A percentile compares a stretch with the other conserved stretches of the same genome.
These are phyloP conservation scores for Iberis pinnata DNA, from an alignment of 345 rosid genomes.

Conservation along the genomic window DNA sequence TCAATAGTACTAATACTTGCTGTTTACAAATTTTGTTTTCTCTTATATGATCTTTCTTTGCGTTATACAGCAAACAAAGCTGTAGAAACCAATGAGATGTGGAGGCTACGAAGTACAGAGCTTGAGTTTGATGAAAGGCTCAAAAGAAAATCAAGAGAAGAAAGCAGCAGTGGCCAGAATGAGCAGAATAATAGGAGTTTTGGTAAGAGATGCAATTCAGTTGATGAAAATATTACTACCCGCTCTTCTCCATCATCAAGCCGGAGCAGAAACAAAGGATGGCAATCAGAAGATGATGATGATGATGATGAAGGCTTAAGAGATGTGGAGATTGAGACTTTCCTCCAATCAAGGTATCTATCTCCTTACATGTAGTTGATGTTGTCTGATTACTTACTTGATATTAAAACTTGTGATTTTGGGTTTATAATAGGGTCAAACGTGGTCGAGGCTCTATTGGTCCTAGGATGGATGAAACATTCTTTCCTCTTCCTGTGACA, in stretches of 20 bases:
- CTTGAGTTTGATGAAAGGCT: conserved; percentile 44
- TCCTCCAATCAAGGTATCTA: conserved; percentile 75
- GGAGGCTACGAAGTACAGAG: conserved; percentile 72
- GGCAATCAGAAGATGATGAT: conserved; percentile 29
- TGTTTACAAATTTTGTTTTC: no score
- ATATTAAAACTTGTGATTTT: conserved; percentile 5
- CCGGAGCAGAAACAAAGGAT: conserved; percentile 27
- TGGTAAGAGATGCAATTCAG: conserved; percentile 28
- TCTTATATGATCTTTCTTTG: conserved; percentile 10
- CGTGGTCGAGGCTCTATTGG: conserved; percentile 89
- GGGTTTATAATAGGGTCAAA: conserved; percentile 51
- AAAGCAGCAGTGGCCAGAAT: conserved; percentile 29
- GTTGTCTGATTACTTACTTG: background rate
- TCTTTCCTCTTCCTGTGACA: conserved; percentile 44
- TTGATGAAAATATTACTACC: conserved; percentile 27
- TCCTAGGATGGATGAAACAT: conserved; percentile 88
- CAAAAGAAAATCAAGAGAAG: conserved; percentile 43
- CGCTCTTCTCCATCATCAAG: conserved; percentile 38
- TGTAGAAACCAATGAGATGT: conserved; percentile 86
- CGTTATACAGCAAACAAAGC: conserved; percentile 57
- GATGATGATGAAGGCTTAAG: conserved; percentile 38
- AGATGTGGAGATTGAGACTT: conserved; percentile 66
- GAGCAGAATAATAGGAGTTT: conserved; percentile 28
- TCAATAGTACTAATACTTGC: no score
- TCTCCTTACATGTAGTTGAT: background rate